Evolutionary conservation across 768 basidiomycete species (phyloP), one percentile per base, ranked within the genome.

Genomic region (Psilocybe subaeruginosa): DNA sequence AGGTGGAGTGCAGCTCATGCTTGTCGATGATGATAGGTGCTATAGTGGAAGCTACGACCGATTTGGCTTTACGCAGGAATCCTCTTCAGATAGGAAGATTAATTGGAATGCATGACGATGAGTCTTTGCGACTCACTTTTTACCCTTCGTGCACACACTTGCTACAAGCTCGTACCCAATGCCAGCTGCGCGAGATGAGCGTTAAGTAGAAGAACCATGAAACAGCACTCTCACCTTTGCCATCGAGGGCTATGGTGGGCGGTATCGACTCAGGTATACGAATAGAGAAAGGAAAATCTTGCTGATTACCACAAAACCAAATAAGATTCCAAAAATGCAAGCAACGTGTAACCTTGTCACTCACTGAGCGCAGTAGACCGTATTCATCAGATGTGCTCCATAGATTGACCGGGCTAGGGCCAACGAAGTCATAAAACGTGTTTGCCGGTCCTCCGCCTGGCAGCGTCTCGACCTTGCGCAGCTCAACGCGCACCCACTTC

Each of bases 201-300:
- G 30, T 35, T 45, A 47, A 49, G 43, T 39, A 8, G 3, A 17
- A 17, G 17, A 1, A 14, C 23, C 11, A 11, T 7, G 4, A 17
- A 49, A 19, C 17, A 6, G 8, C 56, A 16, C 46, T 64, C 83
- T 64, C 58, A 87, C 91, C 90, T 68, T 85, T 84, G 71, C 85
- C 88, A 58, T 93, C 91, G 59, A 97, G 79, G 4, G 90, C 85
- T 60, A 95, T 85, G 45, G 84, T 92, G 14, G 95, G 93, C 2
- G 96, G 95, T 60, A 95, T 89, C 8, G 92, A 91, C 73, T 97
- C 94, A 0, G 96, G 96, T 68, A 98, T 89, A 27, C 95, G 90
- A 53, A 98, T 91, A 59, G 87, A 86, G 73, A 98, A 98, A 3
- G 90, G 89, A 65, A 93, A 90, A 77, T 95, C 94, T 83, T 88